Base-by-base conservation (phyloP, 768 basidiomycete genomes). In the Brasilioporus rufonigricans region DNA sequence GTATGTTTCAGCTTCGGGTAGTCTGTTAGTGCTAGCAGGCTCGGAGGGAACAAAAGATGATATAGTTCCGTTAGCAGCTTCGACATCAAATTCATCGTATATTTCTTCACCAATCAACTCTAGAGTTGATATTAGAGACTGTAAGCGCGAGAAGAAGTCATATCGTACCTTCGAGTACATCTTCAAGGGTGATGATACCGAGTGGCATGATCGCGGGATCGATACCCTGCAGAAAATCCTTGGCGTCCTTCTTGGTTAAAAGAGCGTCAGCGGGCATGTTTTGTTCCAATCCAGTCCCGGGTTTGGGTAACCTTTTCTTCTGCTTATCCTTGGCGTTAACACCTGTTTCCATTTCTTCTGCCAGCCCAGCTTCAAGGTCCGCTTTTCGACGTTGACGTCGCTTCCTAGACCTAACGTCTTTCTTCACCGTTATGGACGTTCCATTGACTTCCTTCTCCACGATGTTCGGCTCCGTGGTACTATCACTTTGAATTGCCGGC, bases 31-130 rank as follows among this genome's bases (percentile, higher is more conserved):
- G 71, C 40, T 52, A 55, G 65, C 57, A 60, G 57, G 45, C 46
- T 68, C 67, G 31, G 70, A 67, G 27, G 71, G 71, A 56, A 73
- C 74, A 64, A 71, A 80, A 50, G 65, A 73, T 21, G 72, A 76
- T 58, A 77, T 63, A 66, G 82, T 64, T 77, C 80, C 81, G 57
- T 77, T 81, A n/a, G 81, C 81, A 39, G 88, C 90, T 69, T 90
- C 82, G 12, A 81, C 79, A 64, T 93, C 92, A 66, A 91, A 93
- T 72, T 94, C 93, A 64, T 94, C 91, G 56, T 90, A 91, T 49
- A 95, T 93, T 64, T 94, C 93, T 72, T 94, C 91, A 14, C 93
- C 93, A 52, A 95, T 94, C 12, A 95, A 78, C 66, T 94, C 93
- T 91, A 47, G 16, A n/a, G 18, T 3, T 6, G 4, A 52, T 21